Evolutionary conservation across 768 basidiomycete genomes (phyloP), one percentile per base, ranked within the genome.

Genomic region (Solioccasus polychromus): DNA sequence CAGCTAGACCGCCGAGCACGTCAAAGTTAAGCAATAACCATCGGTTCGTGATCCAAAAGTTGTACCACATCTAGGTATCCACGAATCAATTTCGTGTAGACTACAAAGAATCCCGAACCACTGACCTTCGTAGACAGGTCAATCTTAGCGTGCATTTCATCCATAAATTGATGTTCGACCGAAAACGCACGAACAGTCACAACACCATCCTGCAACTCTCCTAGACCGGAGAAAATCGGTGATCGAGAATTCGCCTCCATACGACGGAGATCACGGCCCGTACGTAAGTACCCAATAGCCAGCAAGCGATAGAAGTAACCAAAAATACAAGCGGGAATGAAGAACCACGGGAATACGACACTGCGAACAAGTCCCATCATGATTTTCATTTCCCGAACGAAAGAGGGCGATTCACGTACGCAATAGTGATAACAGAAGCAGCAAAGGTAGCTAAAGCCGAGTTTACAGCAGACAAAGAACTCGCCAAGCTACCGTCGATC

Each of bases 141-240:
- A 23, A 92, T 76, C 61, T 88, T 90, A 1, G 53, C 53, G 59
- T 89, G 88, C 4, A 94, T 67, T 47, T 76, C 77, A 43, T 87
- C 77, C 54, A 93, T 69, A 74, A 97, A 95, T 5, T 78, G 70
- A 31, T 69, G 69, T 60, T 95, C 92, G 0, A 82, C 85, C 1
- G 87, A 84, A 68, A 95, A 97, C 0, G 93, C 93, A 45, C 93
- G 79, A 34, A 95, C 88, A 5, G 92, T 92, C n/a, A 92, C 88
- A 35, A 94, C 88, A 19, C 92, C 92, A 40, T 92, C 88, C 17
- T 94, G 64, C 9, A 93, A 66, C 58, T 92, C 90, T 11, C 80
- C 79, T 51, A 91, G 92, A 44, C 84, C 86, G 6, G 85, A 85
- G 66, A 85, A 90, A 50, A 91, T 90, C 0, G 91, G 88, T 0